A percentile compares a stretch with the other conserved stretches of the same genome.
Conservation (phyloP, 805 yeast species). For the Hanseniaspora lachancei region DNA sequence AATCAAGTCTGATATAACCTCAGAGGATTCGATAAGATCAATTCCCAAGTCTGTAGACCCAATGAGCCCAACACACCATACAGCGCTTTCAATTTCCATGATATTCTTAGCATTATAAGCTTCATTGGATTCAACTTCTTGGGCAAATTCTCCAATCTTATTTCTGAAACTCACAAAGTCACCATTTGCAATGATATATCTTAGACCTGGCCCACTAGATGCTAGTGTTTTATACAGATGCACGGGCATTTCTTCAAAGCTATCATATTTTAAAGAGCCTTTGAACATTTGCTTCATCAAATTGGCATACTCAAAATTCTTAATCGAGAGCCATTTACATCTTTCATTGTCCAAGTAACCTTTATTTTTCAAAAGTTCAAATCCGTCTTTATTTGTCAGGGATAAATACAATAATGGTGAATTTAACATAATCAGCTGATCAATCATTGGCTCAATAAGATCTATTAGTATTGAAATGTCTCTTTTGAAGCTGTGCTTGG, state of each 20-base stretch:
- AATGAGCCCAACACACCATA: slow-evolving; percentile 82
- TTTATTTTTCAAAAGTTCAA: slow-evolving; percentile 43
- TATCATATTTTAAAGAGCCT: slow-evolving; percentile 2
- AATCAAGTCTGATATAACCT: slow-evolving; percentile 42
- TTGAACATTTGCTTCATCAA: slow-evolving; percentile 30
- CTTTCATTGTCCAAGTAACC: slow-evolving; percentile 55
- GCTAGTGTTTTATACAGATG: slow-evolving; percentile 75
- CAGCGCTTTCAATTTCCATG: slow-evolving; percentile 49
- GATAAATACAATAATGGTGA: slow-evolving; percentile 50
- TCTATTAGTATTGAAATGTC: background rate
- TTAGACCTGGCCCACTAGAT: slow-evolving; percentile 68
- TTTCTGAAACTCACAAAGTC: slow-evolving; percentile 32
- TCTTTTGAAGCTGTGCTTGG: slow-evolving; percentile 21
- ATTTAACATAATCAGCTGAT: slow-evolving; percentile 38
- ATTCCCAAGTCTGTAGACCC: slow-evolving; percentile 64
- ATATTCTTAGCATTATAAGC: slow-evolving; percentile 25
- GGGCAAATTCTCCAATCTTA: slow-evolving; percentile 25
- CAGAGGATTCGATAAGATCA: slow-evolving; percentile 39
- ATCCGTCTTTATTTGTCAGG: slow-evolving; percentile 56
- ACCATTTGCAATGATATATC: slow-evolving; percentile 41
- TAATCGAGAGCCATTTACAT: slow-evolving; percentile 47
- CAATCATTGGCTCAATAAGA: slow-evolving; percentile 16
- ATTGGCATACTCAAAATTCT: slow-evolving; percentile 35
- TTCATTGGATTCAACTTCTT: slow-evolving; percentile 19
- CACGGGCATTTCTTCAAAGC: slow-evolving; percentile 31